phyloP scores from a whole-genome alignment of 305 asterid genomes.

The Lippia alba region DNA sequence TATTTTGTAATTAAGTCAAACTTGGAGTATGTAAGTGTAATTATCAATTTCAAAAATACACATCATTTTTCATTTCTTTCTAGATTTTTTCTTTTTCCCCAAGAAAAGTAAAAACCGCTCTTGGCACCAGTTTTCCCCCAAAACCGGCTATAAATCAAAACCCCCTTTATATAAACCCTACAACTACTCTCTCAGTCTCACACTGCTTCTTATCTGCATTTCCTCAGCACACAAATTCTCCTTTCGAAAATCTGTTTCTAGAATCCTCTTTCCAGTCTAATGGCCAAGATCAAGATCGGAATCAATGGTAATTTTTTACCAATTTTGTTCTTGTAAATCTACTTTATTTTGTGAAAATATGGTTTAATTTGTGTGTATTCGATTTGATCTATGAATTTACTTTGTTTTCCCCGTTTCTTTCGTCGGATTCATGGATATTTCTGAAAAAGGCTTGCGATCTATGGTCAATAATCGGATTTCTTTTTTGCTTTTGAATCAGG shows the following conservation, averaged over 20 bases:
- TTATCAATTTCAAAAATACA: too few relatives aligned
- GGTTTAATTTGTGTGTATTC: not conserved
- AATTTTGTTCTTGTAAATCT: not conserved
- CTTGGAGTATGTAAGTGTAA: too few relatives aligned
- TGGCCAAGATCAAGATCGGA: slow-evolving; percentile 69
- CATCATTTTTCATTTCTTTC: not conserved
- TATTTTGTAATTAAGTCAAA: not conserved
- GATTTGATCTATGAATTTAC: slow-evolving; percentile 1
- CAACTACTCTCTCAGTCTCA: not conserved
- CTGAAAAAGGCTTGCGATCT: not conserved
- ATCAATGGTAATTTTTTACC: slow-evolving; percentile 48
- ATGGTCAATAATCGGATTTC: not conserved
- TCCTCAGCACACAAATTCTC: not conserved
- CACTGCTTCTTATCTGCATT: not conserved
- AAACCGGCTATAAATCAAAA: slow-evolving; percentile 14
- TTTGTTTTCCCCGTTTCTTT: not conserved
- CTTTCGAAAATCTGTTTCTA: not conserved
- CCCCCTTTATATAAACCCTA: slow-evolving; percentile 9
- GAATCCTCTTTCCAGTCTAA: not conserved
- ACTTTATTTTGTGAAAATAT: not conserved
- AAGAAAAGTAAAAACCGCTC: slow-evolving; percentile 36
- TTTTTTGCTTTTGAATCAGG: slow-evolving; percentile 40
- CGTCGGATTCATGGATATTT: not conserved
- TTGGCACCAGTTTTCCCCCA: slow-evolving; percentile 16
- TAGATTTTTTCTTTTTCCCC: slow-evolving; percentile 27